Base-by-base conservation (phyloP, 129 eudicot genomes). In the Centrapalus pauciflorus region DNA sequence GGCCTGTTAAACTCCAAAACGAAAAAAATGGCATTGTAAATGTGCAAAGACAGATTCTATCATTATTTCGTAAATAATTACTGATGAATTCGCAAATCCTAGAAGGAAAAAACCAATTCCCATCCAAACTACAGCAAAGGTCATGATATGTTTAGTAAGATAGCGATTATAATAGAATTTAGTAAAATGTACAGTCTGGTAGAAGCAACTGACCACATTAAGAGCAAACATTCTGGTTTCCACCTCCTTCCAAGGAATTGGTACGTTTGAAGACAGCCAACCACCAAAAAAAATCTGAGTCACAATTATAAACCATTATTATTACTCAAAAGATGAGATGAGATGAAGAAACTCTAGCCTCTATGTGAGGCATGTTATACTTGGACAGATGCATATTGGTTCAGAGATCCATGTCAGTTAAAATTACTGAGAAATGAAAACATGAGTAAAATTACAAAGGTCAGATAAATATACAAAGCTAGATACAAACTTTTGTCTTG, bases 181-280 rank as follows among this genome's bases (percentile, higher is more conserved):
- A 3, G 40, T 8, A 54, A 34, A 52, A 51, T 50, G 24, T 12
- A 68, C 12, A 64, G 55, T 64, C 27, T 65, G 35, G 51, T 43
- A 74, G 25, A 56, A 67, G 62, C 43, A 74, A 78, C 96, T 82
- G 74, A 93, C 99, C 86, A 71, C 93, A 70, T 84, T 86, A 67
- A 93, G 96, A 60, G 90, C 84, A 76, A 75, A 93, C 83, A 93
- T 66, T 73, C 84, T 86, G 25, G 95, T 76, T 86, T 89, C 99
- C 68, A 86, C 94, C 85, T 86, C 95, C 79, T 74, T 89, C 95
- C 96, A 93, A 57, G 90, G 80, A 82, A 89, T 84, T 60, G 77
- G 83, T 50, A 46, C 34, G 49, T 76, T 73, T 71, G 87, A 84
- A 56, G 90, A 79, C 57, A 76, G 35, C 90, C 90, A 86, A 71